Base-by-base conservation (phyloP, 441 rosid species). In the Corymbia citriodora region DNA sequence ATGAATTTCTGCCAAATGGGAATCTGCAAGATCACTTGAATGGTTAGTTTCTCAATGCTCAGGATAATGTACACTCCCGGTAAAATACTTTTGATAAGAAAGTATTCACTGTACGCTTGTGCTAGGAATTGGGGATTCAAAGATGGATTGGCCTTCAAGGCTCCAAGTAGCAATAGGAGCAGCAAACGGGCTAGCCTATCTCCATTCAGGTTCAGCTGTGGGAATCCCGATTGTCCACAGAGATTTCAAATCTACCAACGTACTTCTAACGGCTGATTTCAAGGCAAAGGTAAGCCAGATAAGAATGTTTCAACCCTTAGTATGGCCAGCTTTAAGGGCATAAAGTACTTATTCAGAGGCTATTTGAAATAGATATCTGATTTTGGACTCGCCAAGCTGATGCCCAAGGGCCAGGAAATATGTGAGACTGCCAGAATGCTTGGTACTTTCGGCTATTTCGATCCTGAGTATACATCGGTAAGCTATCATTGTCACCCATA, bases 391-490 rank as follows among this genome's bases (percentile, higher is more conserved):
- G 99, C 99, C 91, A 98, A 98, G 95, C 89, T 98, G 91, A 97
- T 98, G 99, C 99, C 99, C 88, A 98, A 94, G 88, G 99, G 99
- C 89, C 96, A 97, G 92, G 99, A 98, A 85, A 94, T 91, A 52
- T 95, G 93, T 83, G 96, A 96, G 87, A 97, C 99, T 55, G 99
- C 99, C 49, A 95, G 97, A 92, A 99, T 98, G 93, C 96, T 98
- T 4, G 99, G 99, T 89, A 98, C 99, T 25, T 98, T 98, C 87
- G 99, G 99, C 93, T 98, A 98, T 91, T 97, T 98, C 17, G 99
- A 98, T 87, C 99, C 99, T 54, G 99, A 97, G 92, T 98, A 98
- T 89, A 96, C 99, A 92, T 97, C 99, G 91, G 99, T 98, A 94
- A 23, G 93, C 90, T 89, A 74, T 45, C 11, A 21, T 40, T 17